Evolutionary conservation across 768 basidiomycete genomes (phyloP).

Genomic region (Polyporus arcularius): DNA sequence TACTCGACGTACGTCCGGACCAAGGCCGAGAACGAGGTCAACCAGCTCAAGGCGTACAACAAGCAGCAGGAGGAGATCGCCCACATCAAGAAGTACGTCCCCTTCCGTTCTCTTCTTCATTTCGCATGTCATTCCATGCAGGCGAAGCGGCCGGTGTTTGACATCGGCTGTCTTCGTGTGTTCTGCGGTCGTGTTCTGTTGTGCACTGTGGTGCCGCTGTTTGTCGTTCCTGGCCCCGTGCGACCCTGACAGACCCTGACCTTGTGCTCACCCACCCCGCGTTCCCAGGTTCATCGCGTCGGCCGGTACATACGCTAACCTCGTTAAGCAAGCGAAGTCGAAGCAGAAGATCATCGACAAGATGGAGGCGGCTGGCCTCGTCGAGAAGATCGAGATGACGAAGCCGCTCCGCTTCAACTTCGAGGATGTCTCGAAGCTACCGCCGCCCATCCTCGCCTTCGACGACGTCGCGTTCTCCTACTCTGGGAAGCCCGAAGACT

Average conservation of each 20-base stretch:
- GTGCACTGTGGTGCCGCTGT: neutral
- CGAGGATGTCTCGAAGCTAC: slow-evolving; percentile 90
- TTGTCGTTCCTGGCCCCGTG: neutral
- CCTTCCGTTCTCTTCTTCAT: neutral
- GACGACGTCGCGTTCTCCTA: slow-evolving; percentile 94
- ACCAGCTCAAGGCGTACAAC: slow-evolving; percentile 98
- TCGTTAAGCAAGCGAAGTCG: slow-evolving; percentile 98
- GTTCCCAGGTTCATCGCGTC: slow-evolving; percentile 86
- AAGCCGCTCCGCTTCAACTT: slow-evolving; percentile 90
- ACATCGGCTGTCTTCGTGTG: neutral
- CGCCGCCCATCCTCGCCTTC: slow-evolving; percentile 97
- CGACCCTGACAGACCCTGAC: neutral
- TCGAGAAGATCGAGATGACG: slow-evolving; percentile 84
- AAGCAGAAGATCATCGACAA: slow-evolving; percentile 99
- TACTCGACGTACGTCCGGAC: slow-evolving; percentile 98
- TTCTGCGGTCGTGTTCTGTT: no score
- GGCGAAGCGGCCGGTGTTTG: neutral
- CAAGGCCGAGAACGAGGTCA: slow-evolving; percentile 96
- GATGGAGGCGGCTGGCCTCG: slow-evolving; percentile 98
- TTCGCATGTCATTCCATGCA: no score
- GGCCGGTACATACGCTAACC: slow-evolving; percentile 99
- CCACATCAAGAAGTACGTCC: slow-evolving; percentile 92
- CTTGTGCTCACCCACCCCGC: neutral
- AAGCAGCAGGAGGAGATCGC: slow-evolving; percentile 99
- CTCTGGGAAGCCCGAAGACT: slow-evolving; percentile 85